These are phyloP conservation scores for Neonectria sp. DNA, from an alignment of 2,329 filamentous ascomycete species.

Conservation along the genomic window DNA sequence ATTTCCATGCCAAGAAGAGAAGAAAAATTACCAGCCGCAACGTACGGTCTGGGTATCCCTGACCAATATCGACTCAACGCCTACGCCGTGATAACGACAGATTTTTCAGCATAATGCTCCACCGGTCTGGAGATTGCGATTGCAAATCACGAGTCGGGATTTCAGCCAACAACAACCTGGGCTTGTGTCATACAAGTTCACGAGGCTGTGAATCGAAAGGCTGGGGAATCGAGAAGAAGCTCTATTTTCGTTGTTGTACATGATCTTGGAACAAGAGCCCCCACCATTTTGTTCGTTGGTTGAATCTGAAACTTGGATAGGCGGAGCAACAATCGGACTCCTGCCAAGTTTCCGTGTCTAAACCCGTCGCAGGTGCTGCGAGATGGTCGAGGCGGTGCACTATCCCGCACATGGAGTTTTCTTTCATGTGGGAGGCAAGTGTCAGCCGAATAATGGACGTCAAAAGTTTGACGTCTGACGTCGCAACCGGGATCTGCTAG, in stretches of 20 bases:
- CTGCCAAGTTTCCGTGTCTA: slow-evolving; percentile 23
- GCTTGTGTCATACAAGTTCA: slow-evolving; percentile 37
- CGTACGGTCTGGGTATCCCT: slow-evolving; percentile 47
- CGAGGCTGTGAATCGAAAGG: slow-evolving; percentile 38
- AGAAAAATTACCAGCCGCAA: slow-evolving; percentile 38
- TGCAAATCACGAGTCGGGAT: slow-evolving; percentile 37
- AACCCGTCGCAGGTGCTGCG: slow-evolving; percentile 26
- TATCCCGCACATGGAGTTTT: slow-evolving; percentile 21
- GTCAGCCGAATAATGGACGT: slow-evolving; percentile 29
- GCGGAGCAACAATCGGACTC: slow-evolving; percentile 21
- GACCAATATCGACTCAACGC: slow-evolving; percentile 35
- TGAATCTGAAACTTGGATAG: slow-evolving; percentile 34
- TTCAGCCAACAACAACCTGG: slow-evolving; percentile 31
- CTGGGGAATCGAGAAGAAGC: slow-evolving; percentile 27
- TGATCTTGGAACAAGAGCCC: slow-evolving; percentile 25
- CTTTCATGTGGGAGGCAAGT: not conserved
- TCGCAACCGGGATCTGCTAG: slow-evolving; percentile 40
- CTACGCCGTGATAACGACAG: slow-evolving; percentile 37
- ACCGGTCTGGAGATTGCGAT: slow-evolving; percentile 43
- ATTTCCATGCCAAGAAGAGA: slow-evolving; percentile 26
- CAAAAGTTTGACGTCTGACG: slow-evolving; percentile 39
- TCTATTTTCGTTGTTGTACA: slow-evolving; percentile 35
- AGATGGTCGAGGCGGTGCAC: slow-evolving; percentile 31
- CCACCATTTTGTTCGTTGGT: slow-evolving; percentile 34
- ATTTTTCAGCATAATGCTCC: slow-evolving; percentile 45